Conservation (phyloP, 2,329 filamentous ascomycete species). For the Colletotrichum sp. region DNA sequence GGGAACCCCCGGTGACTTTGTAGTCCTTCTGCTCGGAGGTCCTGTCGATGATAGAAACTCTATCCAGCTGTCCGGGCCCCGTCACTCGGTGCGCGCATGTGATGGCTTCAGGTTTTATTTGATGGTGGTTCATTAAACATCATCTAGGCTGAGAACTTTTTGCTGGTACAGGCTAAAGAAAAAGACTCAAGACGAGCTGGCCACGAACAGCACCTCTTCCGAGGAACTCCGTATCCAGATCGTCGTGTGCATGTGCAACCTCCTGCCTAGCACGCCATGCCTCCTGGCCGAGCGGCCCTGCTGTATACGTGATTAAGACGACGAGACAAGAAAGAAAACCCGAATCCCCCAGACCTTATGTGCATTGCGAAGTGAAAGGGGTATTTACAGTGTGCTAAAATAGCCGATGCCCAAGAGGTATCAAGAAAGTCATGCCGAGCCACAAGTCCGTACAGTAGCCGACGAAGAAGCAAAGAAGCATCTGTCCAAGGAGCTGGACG, state of each 20-base stretch:
- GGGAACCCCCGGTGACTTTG: neutral
- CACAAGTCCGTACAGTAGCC: conserved; percentile 2
- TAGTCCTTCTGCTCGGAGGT: neutral
- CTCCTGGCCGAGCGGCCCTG: neutral
- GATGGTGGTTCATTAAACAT: conserved; percentile 10
- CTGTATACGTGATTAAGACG: neutral
- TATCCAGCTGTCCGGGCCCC: neutral
- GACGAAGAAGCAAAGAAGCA: neutral
- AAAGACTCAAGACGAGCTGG: neutral
- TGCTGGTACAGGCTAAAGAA: neutral
- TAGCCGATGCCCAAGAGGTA: conserved; percentile 14
- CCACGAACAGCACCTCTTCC: neutral
- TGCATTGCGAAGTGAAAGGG: conserved; percentile 10
- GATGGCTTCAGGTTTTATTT: neutral
- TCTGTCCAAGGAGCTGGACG: conserved; percentile 9
- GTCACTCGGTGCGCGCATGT: neutral
- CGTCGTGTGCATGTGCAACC: neutral
- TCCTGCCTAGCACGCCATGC: neutral
- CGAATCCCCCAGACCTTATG: neutral
- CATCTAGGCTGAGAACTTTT: conserved; percentile 16
- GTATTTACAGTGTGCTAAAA: conserved; percentile 17
- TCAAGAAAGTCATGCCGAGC: conserved; percentile 10
- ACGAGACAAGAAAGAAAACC: neutral
- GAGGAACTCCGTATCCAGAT: conserved; percentile 6
- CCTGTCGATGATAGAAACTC: neutral